phyloP scores from a whole-genome alignment of 2,329 filamentous ascomycete genomes.

The Didymosphaeria variabile region DNA sequence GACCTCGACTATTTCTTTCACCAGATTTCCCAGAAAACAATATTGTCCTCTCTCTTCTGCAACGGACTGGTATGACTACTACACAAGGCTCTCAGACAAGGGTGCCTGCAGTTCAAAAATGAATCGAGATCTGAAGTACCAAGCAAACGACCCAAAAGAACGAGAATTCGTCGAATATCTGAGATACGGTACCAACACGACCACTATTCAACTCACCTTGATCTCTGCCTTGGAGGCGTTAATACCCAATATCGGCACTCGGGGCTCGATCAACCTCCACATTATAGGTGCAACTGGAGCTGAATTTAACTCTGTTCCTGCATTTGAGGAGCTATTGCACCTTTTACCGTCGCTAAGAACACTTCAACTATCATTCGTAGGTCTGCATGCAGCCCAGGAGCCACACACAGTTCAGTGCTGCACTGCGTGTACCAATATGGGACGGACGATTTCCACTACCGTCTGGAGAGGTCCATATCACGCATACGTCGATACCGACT shows the following conservation, averaged over 20 bases:
- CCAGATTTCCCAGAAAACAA: slow-evolving; percentile 12
- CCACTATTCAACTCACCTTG: slow-evolving; percentile 11
- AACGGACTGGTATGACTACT: slow-evolving; percentile 18
- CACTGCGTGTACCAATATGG: slow-evolving; percentile 10
- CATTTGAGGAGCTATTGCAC: slow-evolving; percentile 16
- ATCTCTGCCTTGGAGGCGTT: slow-evolving; percentile 12
- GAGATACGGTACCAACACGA: slow-evolving; percentile 15
- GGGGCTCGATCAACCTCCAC: slow-evolving; percentile 9
- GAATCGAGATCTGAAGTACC: slow-evolving; percentile 15
- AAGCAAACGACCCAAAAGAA: slow-evolving; percentile 14
- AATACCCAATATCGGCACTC: slow-evolving; percentile 15
- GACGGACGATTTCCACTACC: slow-evolving; percentile 13
- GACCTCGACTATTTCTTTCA: slow-evolving; percentile 5
- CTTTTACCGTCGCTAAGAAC: slow-evolving; percentile 13
- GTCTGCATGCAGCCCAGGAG: neutral
- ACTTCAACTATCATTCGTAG: slow-evolving; percentile 8
- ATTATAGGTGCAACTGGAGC: slow-evolving; percentile 12
- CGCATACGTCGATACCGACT: slow-evolving; percentile 13
- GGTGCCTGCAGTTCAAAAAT: slow-evolving; percentile 12
- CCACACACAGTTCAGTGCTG: slow-evolving; percentile 10
- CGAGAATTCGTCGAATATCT: slow-evolving; percentile 10
- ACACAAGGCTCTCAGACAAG: slow-evolving; percentile 13
- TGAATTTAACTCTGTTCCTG: slow-evolving; percentile 9
- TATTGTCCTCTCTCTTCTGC: slow-evolving; percentile 16
- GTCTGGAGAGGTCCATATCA: slow-evolving; percentile 14